A percentile compares a stretch with the other conserved stretches of the same genome.
Evolutionary conservation across 2,329 filamentous ascomycete genomes (phyloP).

Genomic region (Sordariomycetes sp.): DNA sequence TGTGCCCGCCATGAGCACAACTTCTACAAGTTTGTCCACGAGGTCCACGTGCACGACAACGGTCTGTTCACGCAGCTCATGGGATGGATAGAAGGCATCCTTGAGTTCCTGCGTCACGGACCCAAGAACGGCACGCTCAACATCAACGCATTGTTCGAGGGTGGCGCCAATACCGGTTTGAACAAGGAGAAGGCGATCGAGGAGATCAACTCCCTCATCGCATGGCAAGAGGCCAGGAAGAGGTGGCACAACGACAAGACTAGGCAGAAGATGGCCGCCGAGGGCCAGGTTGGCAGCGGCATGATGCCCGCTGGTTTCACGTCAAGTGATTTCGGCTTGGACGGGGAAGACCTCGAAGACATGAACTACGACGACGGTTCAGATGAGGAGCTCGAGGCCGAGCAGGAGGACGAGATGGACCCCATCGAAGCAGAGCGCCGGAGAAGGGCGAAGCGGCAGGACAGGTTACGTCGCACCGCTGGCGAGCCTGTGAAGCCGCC

Average conservation of each 20-base stretch:
- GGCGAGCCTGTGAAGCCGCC: constrained; percentile 77
- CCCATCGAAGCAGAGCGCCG: constrained; percentile 82
- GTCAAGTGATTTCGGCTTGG: constrained; percentile 80
- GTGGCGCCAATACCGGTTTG: constrained; percentile 61
- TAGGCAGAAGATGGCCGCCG: constrained; percentile 95
- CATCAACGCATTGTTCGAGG: constrained; percentile 87
- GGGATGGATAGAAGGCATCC: constrained; percentile 92
- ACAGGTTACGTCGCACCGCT: constrained; percentile 68
- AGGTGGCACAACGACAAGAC: constrained; percentile 99
- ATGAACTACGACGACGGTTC: constrained; percentile 69
- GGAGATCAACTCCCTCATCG: constrained; percentile 80
- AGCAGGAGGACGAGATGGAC: constrained; percentile 70
- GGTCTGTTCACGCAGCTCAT: constrained; percentile 93
- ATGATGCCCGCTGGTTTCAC: constrained; percentile 56
- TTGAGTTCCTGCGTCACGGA: constrained; percentile 84
- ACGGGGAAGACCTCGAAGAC: constrained; percentile 79
- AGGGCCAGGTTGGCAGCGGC: constrained; percentile 41
- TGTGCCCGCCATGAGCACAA: constrained; percentile 92
- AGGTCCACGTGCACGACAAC: constrained; percentile 94
- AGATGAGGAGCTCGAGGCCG: constrained; percentile 55
- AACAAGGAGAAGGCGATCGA: constrained; percentile 62
- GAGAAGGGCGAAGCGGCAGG: constrained; percentile 66
- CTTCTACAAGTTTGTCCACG: constrained; percentile 98
- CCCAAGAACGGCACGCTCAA: constrained; percentile 81
- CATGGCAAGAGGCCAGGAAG: constrained; percentile 92